These are phyloP conservation scores for Avena atlantica DNA, from an alignment of 176 grass and related monocot genomes.

Conservation along the genomic window DNA sequence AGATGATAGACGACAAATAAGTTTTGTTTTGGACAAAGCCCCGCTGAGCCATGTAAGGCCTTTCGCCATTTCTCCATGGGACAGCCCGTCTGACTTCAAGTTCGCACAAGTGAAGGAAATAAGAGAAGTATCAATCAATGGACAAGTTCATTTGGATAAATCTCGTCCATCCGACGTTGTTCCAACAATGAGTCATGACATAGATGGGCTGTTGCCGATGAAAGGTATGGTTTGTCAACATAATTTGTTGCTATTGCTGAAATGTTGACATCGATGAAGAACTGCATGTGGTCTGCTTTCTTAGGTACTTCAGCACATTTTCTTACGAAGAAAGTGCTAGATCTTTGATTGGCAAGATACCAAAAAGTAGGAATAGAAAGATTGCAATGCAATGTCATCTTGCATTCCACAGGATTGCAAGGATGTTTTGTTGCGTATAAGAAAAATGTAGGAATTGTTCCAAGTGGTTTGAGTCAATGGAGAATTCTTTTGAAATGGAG, in stretches of 20 bases:
- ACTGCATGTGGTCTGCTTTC: constrained; percentile 16
- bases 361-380: neutral
- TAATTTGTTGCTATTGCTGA: constrained; percentile 46
- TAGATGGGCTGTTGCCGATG: constrained; percentile 60
- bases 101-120: constrained; percentile 58
- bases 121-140: constrained; percentile 59
- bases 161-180: constrained; percentile 44
- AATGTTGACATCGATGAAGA: constrained; percentile 13
- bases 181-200: constrained; percentile 50
- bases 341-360: neutral
- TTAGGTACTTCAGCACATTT: constrained; percentile 10
- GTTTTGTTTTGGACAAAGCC: constrained; percentile 85
- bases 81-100: constrained; percentile 70
- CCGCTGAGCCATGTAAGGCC: constrained; percentile 60
- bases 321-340: neutral
- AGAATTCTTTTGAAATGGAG: constrained; percentile 1
- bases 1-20: constrained; percentile 87
- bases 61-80: constrained; percentile 56
- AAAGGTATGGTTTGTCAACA: constrained; percentile 56
- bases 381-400: neutral
- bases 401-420: neutral
- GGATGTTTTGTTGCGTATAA: neutral
- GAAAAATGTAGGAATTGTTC: neutral
- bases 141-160: constrained; percentile 62
- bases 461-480: neutral